Base-by-base conservation (phyloP, 345 rosid genomes). In the Eucalyptus microcorys region DNA sequence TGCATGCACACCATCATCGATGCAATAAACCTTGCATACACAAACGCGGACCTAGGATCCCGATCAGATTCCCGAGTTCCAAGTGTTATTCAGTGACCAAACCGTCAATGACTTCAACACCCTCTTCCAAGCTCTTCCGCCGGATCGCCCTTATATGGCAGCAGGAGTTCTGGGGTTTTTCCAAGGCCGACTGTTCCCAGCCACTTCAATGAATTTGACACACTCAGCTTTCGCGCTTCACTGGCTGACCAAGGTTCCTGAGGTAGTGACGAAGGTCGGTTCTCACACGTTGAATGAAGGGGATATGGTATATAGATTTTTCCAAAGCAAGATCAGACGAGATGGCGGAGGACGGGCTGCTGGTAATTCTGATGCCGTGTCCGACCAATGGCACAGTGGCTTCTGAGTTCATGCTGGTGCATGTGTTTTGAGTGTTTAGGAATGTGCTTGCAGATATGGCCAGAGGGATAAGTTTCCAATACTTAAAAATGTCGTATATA, bases 81-180 rank as follows among this genome's bases (percentile, higher is more conserved):
- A 89, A 88, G 95, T 91, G 50, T 94, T 90, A 89, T 92, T 95
- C 76, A 93, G 91, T 79, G 95, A 95, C 87, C 93, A 91, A 45
- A 9, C 83, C 14, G 87, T 45, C 24, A 93, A 92, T 86, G 95
- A 95, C 89, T 95, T 92, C 90, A 93, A 95, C 89, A 88, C 96
- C 19, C 93, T 93, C 85, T 93, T 93, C 88, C 80, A 80, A 48
- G 80, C 84, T 87, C 93, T 91, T 88, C 93, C 94, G 6, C 80
- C 86, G 8, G 55, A 90, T 40, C 89, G 89, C 7, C 89, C 86
- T 43, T 92, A 92, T 85, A 80, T 68, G 59, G 90, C 88, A 6
- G 91, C 89, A 30, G 94, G 92, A 49, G 93, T 90, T 37, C 92
- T 91, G 10, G 95, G 94, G 27, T 91, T 94, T 10, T 94, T 94